phyloP scores from a whole-genome alignment of 1,284 basidiomycete species.

The Cryptococcus jaspeensis region DNA sequence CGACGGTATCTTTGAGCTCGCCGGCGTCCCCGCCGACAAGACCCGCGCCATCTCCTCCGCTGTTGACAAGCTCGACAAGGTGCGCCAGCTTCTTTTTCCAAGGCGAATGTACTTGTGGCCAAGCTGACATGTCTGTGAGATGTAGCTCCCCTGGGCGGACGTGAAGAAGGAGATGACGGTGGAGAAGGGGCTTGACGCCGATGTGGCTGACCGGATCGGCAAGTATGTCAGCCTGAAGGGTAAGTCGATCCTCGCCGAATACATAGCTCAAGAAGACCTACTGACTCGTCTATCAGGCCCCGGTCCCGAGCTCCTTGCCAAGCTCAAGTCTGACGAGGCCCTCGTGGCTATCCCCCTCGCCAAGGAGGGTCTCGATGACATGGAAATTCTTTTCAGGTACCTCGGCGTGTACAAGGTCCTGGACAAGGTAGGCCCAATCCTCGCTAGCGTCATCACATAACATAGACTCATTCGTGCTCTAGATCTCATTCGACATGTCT shows the following conservation, averaged over 20 bases:
- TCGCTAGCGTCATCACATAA: not conserved
- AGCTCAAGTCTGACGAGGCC: constrained; percentile 65
- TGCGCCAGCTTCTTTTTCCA: constrained; percentile 37
- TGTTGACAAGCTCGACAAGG: constrained; percentile 99
- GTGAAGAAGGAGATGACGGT: constrained; percentile 95
- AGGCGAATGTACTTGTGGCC: not conserved
- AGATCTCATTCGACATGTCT: constrained; percentile 95
- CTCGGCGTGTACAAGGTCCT: constrained; percentile 77
- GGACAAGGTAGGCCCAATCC: constrained; percentile 61
- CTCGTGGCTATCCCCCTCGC: constrained; percentile 73
- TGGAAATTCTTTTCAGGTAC: constrained; percentile 81
- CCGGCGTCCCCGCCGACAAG: constrained; percentile 89
- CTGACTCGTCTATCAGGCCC: constrained; percentile 21
- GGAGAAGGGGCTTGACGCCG: constrained; percentile 86
- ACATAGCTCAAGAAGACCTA: not conserved
- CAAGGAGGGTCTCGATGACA: constrained; percentile 84
- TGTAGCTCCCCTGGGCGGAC: constrained; percentile 78
- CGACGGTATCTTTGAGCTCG: constrained; percentile 95
- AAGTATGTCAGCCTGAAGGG: constrained; percentile 96
- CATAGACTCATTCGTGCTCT: not conserved
- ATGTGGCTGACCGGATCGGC: constrained; percentile 88
- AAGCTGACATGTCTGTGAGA: not conserved
- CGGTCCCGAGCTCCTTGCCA: constrained; percentile 72
- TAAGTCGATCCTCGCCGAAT: constrained; percentile 43
- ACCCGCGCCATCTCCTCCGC: constrained; percentile 81